Evolutionary conservation across 805 yeast species (phyloP).

Genomic region (Ascoidea asiatica): DNA sequence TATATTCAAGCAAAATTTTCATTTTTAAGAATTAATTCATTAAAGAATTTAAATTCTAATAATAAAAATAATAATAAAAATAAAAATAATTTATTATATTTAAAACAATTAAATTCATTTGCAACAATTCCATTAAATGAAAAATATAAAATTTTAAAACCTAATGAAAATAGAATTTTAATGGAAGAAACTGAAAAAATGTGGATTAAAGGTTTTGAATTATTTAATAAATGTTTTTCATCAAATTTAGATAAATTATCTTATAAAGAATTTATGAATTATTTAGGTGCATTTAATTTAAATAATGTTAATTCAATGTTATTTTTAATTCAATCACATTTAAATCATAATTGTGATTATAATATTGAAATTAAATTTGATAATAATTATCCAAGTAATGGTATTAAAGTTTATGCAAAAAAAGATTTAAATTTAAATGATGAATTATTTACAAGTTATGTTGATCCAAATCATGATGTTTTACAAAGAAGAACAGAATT

Average conservation of each 20-base stretch:
- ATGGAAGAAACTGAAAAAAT: slow-evolving; percentile 41
- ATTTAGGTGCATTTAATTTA: slow-evolving; percentile 62
- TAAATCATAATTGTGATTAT: slow-evolving; percentile 70
- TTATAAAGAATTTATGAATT: slow-evolving; percentile 42
- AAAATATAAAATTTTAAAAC: slow-evolving; percentile 44
- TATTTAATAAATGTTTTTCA: slow-evolving; percentile 36
- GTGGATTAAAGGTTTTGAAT: slow-evolving; percentile 45
- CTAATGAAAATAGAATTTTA: slow-evolving; percentile 25
- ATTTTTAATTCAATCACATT: slow-evolving; percentile 49
- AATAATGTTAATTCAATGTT: slow-evolving; percentile 57
- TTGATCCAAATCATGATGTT: slow-evolving; percentile 49
- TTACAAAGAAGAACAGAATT: slow-evolving; percentile 52
- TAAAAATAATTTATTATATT: slow-evolving; percentile 22
- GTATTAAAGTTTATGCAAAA: slow-evolving; percentile 47
- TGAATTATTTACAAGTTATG: slow-evolving; percentile 58
- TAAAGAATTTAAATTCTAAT: too few species aligned
- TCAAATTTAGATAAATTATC: slow-evolving; percentile 17
- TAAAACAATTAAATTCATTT: slow-evolving; percentile 42
- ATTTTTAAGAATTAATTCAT: too few species aligned
- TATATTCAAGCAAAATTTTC: slow-evolving; percentile 36
- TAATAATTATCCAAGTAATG: slow-evolving; percentile 28
- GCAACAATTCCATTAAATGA: slow-evolving; percentile 58
- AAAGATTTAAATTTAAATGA: slow-evolving; percentile 47
- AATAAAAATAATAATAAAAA: too few species aligned
- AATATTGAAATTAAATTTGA: slow-evolving; percentile 41